A percentile compares a stretch with the other conserved stretches of the same genome.
Conservation (phyloP, 2,329 filamentous ascomycete genomes). For the Trichoderma aggressivum region DNA sequence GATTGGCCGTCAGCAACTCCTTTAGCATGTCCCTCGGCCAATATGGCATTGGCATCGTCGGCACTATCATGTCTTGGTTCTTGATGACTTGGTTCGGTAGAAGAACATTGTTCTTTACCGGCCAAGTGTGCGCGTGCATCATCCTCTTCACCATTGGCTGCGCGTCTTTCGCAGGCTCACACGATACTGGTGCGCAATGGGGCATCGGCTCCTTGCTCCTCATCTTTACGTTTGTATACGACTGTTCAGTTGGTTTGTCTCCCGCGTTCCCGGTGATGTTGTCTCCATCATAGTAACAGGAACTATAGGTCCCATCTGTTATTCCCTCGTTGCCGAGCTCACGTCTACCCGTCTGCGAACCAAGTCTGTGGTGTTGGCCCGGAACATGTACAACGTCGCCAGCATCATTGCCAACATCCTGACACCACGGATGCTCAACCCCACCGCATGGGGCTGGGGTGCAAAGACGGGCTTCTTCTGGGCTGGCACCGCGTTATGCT, state of each 20-base stretch:
- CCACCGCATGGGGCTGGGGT: constrained; percentile 44
- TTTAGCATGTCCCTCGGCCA: constrained; percentile 42
- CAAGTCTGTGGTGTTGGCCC: constrained; percentile 45
- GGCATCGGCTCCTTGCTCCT: constrained; percentile 45
- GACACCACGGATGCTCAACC: constrained; percentile 47
- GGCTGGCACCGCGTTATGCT: constrained; percentile 43
- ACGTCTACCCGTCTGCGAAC: constrained; percentile 45
- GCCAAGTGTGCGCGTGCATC: constrained; percentile 47
- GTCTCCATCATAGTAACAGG: background rate
- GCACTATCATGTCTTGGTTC: constrained; percentile 46
- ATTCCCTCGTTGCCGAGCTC: constrained; percentile 68
- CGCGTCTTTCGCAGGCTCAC: constrained; percentile 52
- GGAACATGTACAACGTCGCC: constrained; percentile 47
- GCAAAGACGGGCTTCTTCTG: constrained; percentile 48
- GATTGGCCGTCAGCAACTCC: constrained; percentile 37
- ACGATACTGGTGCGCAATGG: constrained; percentile 46
- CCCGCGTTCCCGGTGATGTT: background rate
- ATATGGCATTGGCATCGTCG: constrained; percentile 43
- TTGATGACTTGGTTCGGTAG: constrained; percentile 42
- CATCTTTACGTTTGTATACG: constrained; percentile 44
- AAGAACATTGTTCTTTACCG: constrained; percentile 45
- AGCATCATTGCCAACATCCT: constrained; percentile 46
- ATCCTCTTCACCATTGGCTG: constrained; percentile 44
- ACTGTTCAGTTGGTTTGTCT: constrained; percentile 31
- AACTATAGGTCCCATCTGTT: constrained; percentile 60